Evolutionary conservation across 345 rosid species (phyloP).

Genomic region (Clausena lansium): DNA sequence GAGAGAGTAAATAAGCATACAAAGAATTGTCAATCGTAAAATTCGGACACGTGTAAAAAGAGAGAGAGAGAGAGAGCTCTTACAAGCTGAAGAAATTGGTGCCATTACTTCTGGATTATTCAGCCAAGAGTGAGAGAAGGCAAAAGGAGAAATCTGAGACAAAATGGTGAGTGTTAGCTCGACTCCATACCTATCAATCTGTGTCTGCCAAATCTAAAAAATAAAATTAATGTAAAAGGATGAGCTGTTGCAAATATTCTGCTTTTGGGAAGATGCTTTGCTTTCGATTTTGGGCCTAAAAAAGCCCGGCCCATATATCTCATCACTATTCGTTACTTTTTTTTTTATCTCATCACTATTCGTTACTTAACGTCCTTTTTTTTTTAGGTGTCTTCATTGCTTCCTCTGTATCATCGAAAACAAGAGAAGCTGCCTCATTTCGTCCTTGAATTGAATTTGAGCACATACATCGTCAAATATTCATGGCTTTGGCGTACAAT

Average conservation of each 20-base stretch:
- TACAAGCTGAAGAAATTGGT: neutral
- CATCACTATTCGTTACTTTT: neutral
- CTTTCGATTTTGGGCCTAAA: neutral
- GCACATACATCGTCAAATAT: too few species aligned
- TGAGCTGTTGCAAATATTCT: neutral
- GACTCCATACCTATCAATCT: neutral
- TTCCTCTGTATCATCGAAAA: neutral
- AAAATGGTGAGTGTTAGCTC: neutral
- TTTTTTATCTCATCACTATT: neutral
- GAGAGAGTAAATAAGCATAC: neutral
- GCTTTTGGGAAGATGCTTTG: neutral
- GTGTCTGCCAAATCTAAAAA: neutral
- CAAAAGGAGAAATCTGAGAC: neutral
- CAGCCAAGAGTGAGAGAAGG: neutral
- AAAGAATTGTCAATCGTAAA: neutral
- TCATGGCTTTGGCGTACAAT: slow-evolving; percentile 14
- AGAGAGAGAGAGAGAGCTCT: neutral
- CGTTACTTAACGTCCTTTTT: too few species aligned
- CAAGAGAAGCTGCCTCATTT: neutral
- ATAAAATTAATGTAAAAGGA: neutral
- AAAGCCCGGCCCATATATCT: neutral
- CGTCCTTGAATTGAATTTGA: neutral
- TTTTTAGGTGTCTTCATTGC: neutral
- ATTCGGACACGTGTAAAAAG: neutral
- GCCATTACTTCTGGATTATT: neutral